Conservation (phyloP, 495 filamentous ascomycete species). For the Podospora anserina region DNA sequence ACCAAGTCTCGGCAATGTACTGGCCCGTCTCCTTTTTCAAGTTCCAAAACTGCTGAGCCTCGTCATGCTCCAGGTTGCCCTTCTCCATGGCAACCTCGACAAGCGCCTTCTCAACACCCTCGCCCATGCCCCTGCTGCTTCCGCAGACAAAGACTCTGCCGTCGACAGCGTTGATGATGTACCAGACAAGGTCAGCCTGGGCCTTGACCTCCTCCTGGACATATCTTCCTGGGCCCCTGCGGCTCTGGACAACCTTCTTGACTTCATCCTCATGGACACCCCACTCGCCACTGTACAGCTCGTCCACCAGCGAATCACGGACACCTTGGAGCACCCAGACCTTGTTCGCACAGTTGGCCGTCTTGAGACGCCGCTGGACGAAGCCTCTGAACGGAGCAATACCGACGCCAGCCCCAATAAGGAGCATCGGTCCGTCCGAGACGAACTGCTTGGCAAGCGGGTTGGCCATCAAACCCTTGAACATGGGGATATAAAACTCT, state of each 20-base stretch:
- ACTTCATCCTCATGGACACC: constrained; percentile 90
- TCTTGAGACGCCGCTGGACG: constrained; percentile 89
- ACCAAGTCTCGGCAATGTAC: constrained; percentile 80
- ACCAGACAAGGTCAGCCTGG: constrained; percentile 95
- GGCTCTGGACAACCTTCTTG: constrained; percentile 87
- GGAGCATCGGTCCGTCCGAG: constrained; percentile 90
- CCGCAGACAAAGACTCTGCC: constrained; percentile 95
- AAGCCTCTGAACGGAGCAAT: constrained; percentile 97
- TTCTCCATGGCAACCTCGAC: constrained; percentile 77
- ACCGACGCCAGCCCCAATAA: constrained; percentile 94
- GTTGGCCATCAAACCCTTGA: constrained; percentile 98
- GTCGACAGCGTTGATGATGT: constrained; percentile 87
- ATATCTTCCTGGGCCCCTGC: constrained; percentile 71
- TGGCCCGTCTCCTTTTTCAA: constrained; percentile 80
- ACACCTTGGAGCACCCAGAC: constrained; percentile 99
- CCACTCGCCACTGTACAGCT: constrained; percentile 95
- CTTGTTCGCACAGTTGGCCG: constrained; percentile 97
- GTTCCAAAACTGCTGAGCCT: constrained; percentile 73
- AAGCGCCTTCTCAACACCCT: constrained; percentile 83
- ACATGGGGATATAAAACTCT: constrained; percentile 83
- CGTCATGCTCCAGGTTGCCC: constrained; percentile 68
- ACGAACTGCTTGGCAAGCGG: constrained; percentile 86
- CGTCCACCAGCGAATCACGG: constrained; percentile 85
- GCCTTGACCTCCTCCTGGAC: constrained; percentile 82
- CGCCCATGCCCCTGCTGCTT: constrained; percentile 92